Evolutionary conservation across 176 grass and related monocot species (phyloP), one percentile per base, ranked within the genome.

Genomic region (Cenchrus purpureus): DNA sequence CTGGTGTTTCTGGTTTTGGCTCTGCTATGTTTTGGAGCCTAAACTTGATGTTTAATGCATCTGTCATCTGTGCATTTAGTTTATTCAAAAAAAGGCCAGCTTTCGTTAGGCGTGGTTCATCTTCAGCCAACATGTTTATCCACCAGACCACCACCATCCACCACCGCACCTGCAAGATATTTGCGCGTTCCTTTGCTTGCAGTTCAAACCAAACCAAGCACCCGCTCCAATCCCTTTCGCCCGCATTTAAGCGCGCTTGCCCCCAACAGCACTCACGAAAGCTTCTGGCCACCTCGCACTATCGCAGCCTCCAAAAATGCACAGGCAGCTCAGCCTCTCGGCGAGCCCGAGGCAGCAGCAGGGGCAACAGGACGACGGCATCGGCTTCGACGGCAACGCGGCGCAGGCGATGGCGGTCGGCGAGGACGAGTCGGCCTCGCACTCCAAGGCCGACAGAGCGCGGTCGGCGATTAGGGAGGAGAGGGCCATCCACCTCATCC

Each of bases 401-500:
- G 76, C 56, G 79, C 71, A 76, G 78, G 62, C 57, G 46, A 64
- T 86, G 17, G 71, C 71, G 63, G 71, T 62, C 63, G 48, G 71
- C 5, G 83, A 77, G 73, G 78, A 88, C 68, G 68, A 77, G 76
- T 67, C 85, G 31, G 22, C 64, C 58, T 82, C 73, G 51, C 63
- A 29, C 60, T 79, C 68, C n/a, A 87, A 78, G 78, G 50, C 77
- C 69, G 73, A 66, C 68, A 69, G 53, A 70, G 43, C 53, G 34
- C 45, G 88, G 56, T 6, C 65, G 68, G 58, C 51, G n/a, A 40
- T 40, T 1, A 73, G 77, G 85, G 85, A 65, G 63, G 91, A 94
- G 68, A 62, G 74, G 31, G 53, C 79, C 83, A 86, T 94, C 83
- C 92, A 94, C 88, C 79, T 94, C 74, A 84, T 94, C 83, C 92